A percentile compares a stretch with the other conserved stretches of the same genome.
Conservation (phyloP, 495 filamentous ascomycete genomes). For the Aspergillus ostianus region DNA sequence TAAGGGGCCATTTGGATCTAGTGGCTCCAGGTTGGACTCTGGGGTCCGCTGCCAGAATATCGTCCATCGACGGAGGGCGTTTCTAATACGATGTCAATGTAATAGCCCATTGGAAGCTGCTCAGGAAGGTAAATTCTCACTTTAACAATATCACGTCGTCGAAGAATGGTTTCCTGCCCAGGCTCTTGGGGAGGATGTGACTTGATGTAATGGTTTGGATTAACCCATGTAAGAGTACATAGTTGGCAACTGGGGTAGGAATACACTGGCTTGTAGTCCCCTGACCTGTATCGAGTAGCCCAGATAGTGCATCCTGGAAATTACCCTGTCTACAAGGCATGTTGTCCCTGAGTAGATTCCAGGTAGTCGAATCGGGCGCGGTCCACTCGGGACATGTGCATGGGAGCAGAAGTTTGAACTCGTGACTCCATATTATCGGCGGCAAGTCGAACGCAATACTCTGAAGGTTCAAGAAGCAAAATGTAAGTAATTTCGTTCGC, state of each 20-base stretch:
- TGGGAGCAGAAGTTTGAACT: conserved; percentile 13
- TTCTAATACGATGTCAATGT: conserved; percentile 12
- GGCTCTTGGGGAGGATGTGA: not conserved
- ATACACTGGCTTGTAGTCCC: not conserved
- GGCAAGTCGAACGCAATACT: conserved; percentile 13
- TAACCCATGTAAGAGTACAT: conserved; percentile 58
- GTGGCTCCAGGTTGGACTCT: conserved; percentile 41
- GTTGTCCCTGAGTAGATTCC: conserved; percentile 8
- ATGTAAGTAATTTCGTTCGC: conserved; percentile 15
- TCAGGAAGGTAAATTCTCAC: not conserved
- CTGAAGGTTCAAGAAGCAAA: conserved; percentile 15
- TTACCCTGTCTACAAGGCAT: not conserved
- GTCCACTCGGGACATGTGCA: conserved; percentile 19
- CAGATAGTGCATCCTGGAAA: not conserved
- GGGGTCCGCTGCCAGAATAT: conserved; percentile 46
- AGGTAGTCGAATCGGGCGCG: conserved; percentile 10
- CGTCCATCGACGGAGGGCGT: conserved; percentile 54
- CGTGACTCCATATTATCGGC: conserved; percentile 9
- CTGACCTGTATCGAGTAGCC: not conserved
- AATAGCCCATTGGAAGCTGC: not conserved
- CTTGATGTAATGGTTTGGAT: conserved; percentile 52
- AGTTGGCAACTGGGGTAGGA: conserved; percentile 50
- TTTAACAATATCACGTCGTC: not conserved
- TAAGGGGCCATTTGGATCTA: conserved; percentile 48
- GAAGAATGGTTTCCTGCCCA: not conserved